Evolutionary conservation across 345 rosid genomes (phyloP).

Genomic region (Dimocarpus longan): DNA sequence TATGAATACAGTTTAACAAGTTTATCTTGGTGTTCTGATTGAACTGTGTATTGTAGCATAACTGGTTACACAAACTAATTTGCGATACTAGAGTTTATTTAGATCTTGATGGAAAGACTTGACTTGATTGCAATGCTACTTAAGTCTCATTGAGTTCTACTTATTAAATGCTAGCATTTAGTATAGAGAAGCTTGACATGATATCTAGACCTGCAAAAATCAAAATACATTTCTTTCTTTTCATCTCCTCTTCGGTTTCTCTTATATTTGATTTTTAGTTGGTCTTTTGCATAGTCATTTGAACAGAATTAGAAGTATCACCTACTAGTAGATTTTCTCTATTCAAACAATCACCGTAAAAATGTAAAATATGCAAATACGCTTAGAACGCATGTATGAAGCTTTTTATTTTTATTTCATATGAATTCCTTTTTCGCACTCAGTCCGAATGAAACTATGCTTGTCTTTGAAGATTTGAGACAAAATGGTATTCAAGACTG

Average conservation of each 20-base stretch:
- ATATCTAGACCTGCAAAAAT: too few relatives aligned
- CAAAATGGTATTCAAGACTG: conserved; percentile 2
- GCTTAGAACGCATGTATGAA: background rate
- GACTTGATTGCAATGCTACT: too few relatives aligned
- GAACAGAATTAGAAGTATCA: background rate
- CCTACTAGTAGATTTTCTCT: background rate
- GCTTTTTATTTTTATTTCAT: background rate
- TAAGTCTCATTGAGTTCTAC: too few relatives aligned
- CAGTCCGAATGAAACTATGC: background rate
- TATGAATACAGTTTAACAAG: too few relatives aligned
- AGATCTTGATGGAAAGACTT: too few relatives aligned
- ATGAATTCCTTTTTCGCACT: background rate
- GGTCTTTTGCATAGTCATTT: background rate
- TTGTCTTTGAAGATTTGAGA: background rate
- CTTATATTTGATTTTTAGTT: background rate
- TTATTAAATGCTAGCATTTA: too few relatives aligned
- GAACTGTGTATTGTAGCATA: too few relatives aligned
- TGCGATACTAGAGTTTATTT: too few relatives aligned
- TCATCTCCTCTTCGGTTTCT: background rate
- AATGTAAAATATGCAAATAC: background rate
- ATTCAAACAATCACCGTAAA: background rate
- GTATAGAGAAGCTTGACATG: too few relatives aligned
- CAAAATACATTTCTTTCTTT: too few relatives aligned
- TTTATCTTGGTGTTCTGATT: too few relatives aligned
- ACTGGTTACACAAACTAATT: too few relatives aligned